Conservation (phyloP, 1,284 basidiomycete species). For the Tilletia caries region DNA sequence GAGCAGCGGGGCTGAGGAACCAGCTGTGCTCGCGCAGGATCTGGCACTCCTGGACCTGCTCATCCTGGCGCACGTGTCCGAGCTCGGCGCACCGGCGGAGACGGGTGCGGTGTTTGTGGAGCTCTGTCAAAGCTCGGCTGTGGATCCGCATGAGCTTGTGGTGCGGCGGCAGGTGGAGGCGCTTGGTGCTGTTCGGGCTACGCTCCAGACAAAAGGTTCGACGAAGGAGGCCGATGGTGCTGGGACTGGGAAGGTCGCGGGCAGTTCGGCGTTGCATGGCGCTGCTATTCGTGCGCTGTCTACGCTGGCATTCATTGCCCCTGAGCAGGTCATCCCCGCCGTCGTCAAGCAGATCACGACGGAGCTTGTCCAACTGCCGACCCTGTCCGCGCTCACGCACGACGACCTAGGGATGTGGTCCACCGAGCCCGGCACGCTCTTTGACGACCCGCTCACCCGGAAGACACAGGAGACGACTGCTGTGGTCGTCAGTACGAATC, state of each 20-base stretch:
- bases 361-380: conserved; percentile 26
- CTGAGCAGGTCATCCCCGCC: conserved; percentile 35
- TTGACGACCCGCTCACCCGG: conserved; percentile 40
- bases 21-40: conserved; percentile 19
- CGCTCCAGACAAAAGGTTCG: too few relatives aligned
- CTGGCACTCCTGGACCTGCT: conserved; percentile 40
- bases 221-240: conserved; percentile 29
- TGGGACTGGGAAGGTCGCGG: conserved; percentile 13
- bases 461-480: conserved; percentile 26
- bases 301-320: conserved; percentile 42
- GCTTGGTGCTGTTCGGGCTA: conserved; percentile 26
- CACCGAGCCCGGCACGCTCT: conserved; percentile 39
- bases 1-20: neutral
- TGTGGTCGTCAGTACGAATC: conserved; percentile 26
- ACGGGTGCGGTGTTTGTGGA: conserved; percentile 40
- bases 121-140: conserved; percentile 40
- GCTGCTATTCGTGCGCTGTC: conserved; percentile 43
- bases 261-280: conserved; percentile 22
- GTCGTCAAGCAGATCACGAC: conserved; percentile 34
- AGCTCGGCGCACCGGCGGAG: conserved; percentile 29
- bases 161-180: conserved; percentile 32
- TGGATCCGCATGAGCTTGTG: conserved; percentile 41
- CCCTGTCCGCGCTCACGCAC: conserved; percentile 29
- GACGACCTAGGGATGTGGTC: conserved; percentile 49
- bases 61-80: conserved; percentile 43